These are phyloP conservation scores for Penicillium crystallinum DNA, from an alignment of 495 filamentous ascomycete genomes.

Conservation along the genomic window DNA sequence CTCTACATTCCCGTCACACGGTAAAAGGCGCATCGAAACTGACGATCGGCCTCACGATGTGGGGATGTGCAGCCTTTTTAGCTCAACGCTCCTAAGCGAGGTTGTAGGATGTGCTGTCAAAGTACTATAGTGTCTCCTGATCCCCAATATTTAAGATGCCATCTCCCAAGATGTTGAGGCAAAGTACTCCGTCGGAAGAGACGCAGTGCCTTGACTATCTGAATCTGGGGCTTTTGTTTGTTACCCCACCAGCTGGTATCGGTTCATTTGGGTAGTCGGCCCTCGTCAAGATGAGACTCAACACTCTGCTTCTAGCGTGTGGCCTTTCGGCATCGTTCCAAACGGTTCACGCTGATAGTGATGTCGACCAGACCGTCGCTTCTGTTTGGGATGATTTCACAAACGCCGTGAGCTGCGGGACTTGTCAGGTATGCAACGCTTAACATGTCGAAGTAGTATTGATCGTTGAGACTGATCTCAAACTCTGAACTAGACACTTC, in stretches of 20 bases:
- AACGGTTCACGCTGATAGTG: conserved; percentile 1
- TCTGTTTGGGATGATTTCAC: conserved; percentile 22
- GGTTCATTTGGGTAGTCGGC: not conserved
- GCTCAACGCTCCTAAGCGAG: conserved; percentile 5
- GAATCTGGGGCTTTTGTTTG: not conserved
- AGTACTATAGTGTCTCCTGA: not conserved
- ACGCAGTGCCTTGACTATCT: not conserved
- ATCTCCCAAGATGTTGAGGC: not conserved
- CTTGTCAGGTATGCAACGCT: conserved; percentile 14
- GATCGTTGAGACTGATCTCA: not conserved
- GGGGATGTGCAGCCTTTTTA: not conserved
- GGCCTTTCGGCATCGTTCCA: conserved; percentile 1
- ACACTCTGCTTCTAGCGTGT: conserved; percentile 1
- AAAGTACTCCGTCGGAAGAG: not conserved
- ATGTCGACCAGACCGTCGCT: conserved; percentile 7
- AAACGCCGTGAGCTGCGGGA: conserved; percentile 17
- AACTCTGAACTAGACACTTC: conserved; percentile 26
- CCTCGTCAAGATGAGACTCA: conserved; percentile 5
- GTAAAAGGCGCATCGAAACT: not conserved
- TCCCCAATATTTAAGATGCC: conserved; percentile 3
- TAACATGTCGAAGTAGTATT: too few species aligned
- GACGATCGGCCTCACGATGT: not conserved
- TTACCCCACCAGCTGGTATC: not conserved
- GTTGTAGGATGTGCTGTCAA: not conserved
- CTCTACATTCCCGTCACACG: not conserved